Percentiles rank a stretch among this genome's conserved stretches.
Evolutionary conservation across 805 yeast species (phyloP).

Genomic region (Hermanozyma aechmeae): DNA sequence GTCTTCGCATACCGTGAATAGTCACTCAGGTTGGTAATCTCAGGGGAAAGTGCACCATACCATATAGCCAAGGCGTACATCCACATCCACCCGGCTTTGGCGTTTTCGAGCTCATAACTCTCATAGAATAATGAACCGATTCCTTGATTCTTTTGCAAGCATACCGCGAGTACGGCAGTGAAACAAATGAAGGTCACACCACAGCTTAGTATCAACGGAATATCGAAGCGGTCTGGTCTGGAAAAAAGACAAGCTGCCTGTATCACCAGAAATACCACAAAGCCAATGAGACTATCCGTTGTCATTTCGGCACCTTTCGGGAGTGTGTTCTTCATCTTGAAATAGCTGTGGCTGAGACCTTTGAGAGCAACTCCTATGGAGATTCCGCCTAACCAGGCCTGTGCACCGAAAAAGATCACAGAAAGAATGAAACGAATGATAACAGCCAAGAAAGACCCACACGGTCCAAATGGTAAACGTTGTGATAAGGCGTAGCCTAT

Average conservation of each 20-base stretch:
- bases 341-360: constrained; percentile 2
- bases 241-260: constrained; percentile 3
- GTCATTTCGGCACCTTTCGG: constrained; percentile 4
- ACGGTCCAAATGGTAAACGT: constrained; percentile 1
- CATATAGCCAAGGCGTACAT: constrained; percentile 28
- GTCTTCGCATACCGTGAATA: constrained; percentile 2
- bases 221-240: constrained; percentile 5
- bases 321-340: constrained; percentile 4
- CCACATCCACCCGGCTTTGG: constrained; percentile 33
- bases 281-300: constrained; percentile 5
- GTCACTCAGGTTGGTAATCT: constrained; percentile 5
- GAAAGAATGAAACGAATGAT: constrained; percentile 4
- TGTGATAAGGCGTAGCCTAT: constrained; percentile 1
- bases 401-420: constrained; percentile 5
- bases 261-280: constrained; percentile 3
- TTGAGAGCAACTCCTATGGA: constrained; percentile 4
- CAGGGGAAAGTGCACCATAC: constrained; percentile 15
- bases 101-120: constrained; percentile 11
- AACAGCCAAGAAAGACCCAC: constrained; percentile 1
- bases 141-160: constrained; percentile 20
- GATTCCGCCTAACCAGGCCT: constrained; percentile 6
- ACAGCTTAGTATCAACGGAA: constrained; percentile 3
- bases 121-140: constrained; percentile 22
- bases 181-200: constrained; percentile 3
- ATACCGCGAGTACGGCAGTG: constrained; percentile 3